Evolutionary conservation across 2,329 filamentous ascomycete species (phyloP).

Genomic region (Fonsecaea monophora): DNA sequence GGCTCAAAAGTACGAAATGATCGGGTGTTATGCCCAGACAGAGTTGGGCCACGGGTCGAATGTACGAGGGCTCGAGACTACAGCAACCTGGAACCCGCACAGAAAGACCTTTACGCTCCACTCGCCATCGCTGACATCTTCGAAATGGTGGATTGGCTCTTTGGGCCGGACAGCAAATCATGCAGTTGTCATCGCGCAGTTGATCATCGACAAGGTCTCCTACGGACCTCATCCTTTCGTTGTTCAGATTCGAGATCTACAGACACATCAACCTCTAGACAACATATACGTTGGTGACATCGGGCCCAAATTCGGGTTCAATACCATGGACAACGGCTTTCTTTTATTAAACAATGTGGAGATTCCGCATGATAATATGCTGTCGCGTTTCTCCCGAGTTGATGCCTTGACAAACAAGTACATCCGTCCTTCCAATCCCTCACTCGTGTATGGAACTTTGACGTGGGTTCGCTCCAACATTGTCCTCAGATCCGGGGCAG

Average conservation of each 20-base stretch:
- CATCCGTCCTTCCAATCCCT: constrained; percentile 67
- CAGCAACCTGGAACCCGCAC: constrained; percentile 72
- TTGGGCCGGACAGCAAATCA: constrained; percentile 77
- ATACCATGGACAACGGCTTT: constrained; percentile 83
- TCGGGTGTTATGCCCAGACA: constrained; percentile 82
- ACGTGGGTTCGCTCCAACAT: constrained; percentile 77
- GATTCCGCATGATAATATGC: constrained; percentile 75
- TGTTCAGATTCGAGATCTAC: constrained; percentile 72
- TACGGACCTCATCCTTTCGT: constrained; percentile 79
- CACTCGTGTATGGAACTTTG: constrained; percentile 75
- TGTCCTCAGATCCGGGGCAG: constrained; percentile 72
- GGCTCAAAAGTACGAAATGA: constrained; percentile 71
- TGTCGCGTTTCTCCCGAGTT: constrained; percentile 69
- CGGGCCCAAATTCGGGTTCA: constrained; percentile 79
- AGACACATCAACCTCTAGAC: constrained; percentile 71
- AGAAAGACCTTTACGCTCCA: constrained; percentile 77
- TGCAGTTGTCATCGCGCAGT: constrained; percentile 78
- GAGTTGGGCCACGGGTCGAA: constrained; percentile 81
- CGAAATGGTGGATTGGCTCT: constrained; percentile 85
- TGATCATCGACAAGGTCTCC: constrained; percentile 70
- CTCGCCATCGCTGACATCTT: constrained; percentile 74
- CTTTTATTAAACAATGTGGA: constrained; percentile 77
- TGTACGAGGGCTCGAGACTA: constrained; percentile 73
- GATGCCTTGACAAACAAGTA: constrained; percentile 73
- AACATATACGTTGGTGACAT: constrained; percentile 78